These are phyloP conservation scores for Entelexis sorbosivorans DNA, from an alignment of 1,139 yeast species.

Conservation along the genomic window DNA sequence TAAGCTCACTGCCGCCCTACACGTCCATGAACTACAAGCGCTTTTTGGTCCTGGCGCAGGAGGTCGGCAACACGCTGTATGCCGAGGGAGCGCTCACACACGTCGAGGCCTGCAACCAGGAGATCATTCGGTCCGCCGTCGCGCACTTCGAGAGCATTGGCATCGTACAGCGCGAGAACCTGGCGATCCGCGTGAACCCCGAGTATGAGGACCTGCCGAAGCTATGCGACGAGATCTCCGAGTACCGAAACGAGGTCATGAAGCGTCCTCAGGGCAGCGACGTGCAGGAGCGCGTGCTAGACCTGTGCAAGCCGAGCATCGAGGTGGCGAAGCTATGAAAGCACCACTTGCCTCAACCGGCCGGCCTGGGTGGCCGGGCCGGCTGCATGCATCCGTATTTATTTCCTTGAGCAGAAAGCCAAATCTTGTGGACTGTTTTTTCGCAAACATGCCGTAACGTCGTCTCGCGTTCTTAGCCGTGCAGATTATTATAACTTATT, in stretches of 20 bases:
- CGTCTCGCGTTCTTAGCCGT: no score
- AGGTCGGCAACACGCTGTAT: constrained; percentile 35
- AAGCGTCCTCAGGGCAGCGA: constrained; percentile 13
- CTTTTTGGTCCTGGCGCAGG: constrained; percentile 31
- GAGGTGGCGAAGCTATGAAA: not conserved
- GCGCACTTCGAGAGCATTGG: constrained; percentile 31
- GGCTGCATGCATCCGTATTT: not conserved
- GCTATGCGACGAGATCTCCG: constrained; percentile 11
- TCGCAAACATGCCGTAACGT: no score
- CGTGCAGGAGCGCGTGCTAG: constrained; percentile 9
- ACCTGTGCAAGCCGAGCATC: constrained; percentile 8
- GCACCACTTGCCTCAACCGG: no score
- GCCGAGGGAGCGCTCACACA: constrained; percentile 36
- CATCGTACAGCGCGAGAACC: constrained; percentile 23
- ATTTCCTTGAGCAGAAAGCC: not conserved
- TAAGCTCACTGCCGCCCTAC: constrained; percentile 31
- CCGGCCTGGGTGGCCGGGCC: not conserved
- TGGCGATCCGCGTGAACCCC: constrained; percentile 7
- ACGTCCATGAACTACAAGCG: constrained; percentile 25
- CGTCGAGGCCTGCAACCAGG: constrained; percentile 37
- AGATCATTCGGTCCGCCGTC: constrained; percentile 33
- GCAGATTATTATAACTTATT: no score
- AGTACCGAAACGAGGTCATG: constrained; percentile 17
- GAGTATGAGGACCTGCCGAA: not conserved
- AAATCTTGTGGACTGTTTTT: not conserved